Evolutionary conservation across 208 protist species (phyloP), one percentile per base, ranked within the genome.

Genomic region (Wallacemonas sp.): DNA sequence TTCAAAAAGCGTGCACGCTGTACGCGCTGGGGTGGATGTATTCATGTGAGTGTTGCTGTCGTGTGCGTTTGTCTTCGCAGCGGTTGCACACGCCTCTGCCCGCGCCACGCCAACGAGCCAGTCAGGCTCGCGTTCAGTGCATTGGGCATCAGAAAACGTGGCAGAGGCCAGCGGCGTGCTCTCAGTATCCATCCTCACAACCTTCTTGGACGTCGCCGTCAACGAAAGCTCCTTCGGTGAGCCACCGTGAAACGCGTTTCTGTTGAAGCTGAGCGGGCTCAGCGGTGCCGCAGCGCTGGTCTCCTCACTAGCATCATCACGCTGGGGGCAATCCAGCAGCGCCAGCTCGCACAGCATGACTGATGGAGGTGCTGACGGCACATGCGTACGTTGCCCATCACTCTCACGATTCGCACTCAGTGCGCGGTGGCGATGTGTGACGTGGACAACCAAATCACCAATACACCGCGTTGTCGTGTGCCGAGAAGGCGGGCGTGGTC

Each of bases 301-400:
- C n/a, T n/a, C n/a, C n/a, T n/a, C n/a, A n/a, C n/a, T n/a, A n/a
- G n/a, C n/a, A n/a, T n/a, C n/a, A n/a, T n/a, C n/a, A n/a, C n/a
- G n/a, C n/a, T n/a, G n/a, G n/a, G n/a, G n/a, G n/a, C n/a, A n/a
- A 58, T 58, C 51, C 12, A 58, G 41, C 4, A 58, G 51, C 30
- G 51, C 33, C 15, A 58, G 51, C 51, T 58, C 51, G 28, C 51
- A 58, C 28, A 58, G 51, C 51, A 58, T 12, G 28, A 31, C 24
- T 6, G 51, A 31, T 19, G 26, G 8, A 5, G 44, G 44, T 22
- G 19, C 17, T 14, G 44, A 9, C 9, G 44, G 5, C 19, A 22
- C 17, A 4, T 21, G 9, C 44, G 44, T 19, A 22, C 22, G 9
- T 49, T n/a, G n/a, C n/a, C n/a, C n/a, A n/a, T 5, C 9, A 19